These are phyloP conservation scores for Leccinum longicurvipes DNA, from an alignment of 768 basidiomycete genomes.

Conservation along the genomic window DNA sequence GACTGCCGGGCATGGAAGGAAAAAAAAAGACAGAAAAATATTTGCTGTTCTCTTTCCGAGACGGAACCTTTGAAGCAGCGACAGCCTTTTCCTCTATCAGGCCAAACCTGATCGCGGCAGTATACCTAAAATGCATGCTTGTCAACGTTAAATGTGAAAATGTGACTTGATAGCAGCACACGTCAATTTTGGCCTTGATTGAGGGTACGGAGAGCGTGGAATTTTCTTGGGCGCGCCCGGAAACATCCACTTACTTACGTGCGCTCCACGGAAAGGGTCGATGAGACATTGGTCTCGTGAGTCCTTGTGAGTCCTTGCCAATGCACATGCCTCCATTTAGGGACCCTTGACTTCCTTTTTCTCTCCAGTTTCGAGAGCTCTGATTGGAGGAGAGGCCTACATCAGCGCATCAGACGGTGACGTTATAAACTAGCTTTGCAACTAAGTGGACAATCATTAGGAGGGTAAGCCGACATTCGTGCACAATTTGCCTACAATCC, in stretches of 20 bases:
- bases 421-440: neutral
- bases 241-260: constrained; percentile 11
- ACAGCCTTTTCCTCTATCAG: neutral
- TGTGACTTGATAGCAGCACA: neutral
- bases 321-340: no score
- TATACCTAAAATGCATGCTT: neutral
- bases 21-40: neutral
- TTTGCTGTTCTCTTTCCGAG: neutral
- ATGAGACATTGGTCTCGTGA: constrained; percentile 2
- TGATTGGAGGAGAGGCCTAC: no score
- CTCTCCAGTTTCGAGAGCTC: no score
- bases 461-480: neutral
- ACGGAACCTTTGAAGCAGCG: constrained; percentile 5
- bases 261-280: constrained; percentile 18
- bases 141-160: neutral
- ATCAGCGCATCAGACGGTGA: neutral
- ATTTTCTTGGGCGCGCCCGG: neutral
- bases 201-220: constrained; percentile 2
- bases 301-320: no score
- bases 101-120: neutral
- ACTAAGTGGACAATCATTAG: neutral
- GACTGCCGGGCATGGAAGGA: neutral
- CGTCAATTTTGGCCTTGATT: neutral
- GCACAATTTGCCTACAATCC: neutral
- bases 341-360: no score